Evolutionary conservation across 495 filamentous ascomycete species (phyloP).

Genomic region (Hypoxylon perforatum): DNA sequence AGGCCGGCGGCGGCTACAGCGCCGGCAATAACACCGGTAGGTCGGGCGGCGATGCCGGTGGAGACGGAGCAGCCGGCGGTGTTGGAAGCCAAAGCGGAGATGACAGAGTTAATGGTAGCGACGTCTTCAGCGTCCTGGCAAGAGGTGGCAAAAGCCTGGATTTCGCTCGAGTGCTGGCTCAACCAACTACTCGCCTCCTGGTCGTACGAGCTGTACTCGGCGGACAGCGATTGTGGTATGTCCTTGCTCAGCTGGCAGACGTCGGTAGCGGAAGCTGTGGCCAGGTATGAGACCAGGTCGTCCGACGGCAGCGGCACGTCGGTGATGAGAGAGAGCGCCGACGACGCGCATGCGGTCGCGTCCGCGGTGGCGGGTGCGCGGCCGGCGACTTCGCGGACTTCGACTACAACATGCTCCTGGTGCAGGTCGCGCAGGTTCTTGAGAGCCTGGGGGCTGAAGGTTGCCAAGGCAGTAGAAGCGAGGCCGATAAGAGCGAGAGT

Average conservation of each 20-base stretch:
- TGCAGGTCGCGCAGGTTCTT: constrained; percentile 14
- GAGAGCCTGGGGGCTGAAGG: constrained; percentile 16
- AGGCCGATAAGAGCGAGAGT: constrained; percentile 26
- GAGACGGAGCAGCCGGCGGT: not conserved
- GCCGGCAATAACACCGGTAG: constrained; percentile 29
- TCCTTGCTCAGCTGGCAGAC: constrained; percentile 19
- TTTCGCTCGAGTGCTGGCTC: constrained; percentile 25
- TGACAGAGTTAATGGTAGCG: not conserved
- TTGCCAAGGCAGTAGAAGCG: constrained; percentile 27
- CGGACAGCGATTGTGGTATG: constrained; percentile 20
- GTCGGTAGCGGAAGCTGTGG: not conserved
- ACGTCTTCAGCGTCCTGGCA: constrained; percentile 13
- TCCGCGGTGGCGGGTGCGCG: not conserved
- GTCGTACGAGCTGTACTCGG: constrained; percentile 31
- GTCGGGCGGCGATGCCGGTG: constrained; percentile 15
- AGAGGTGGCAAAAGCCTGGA: constrained; percentile 8
- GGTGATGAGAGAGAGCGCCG: constrained; percentile 7
- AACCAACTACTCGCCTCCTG: constrained; percentile 31
- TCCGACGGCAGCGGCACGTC: constrained; percentile 6
- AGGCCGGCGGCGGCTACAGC: constrained; percentile 31
- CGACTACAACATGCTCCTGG: constrained; percentile 22
- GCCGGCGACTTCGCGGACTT: constrained; percentile 24
- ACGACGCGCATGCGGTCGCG: constrained; percentile 4
- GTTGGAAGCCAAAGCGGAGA: not conserved
- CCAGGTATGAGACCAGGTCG: constrained; percentile 15